Evolutionary conservation across 495 filamentous ascomycete genomes (phyloP).

Genomic region (Penicillium manginii): DNA sequence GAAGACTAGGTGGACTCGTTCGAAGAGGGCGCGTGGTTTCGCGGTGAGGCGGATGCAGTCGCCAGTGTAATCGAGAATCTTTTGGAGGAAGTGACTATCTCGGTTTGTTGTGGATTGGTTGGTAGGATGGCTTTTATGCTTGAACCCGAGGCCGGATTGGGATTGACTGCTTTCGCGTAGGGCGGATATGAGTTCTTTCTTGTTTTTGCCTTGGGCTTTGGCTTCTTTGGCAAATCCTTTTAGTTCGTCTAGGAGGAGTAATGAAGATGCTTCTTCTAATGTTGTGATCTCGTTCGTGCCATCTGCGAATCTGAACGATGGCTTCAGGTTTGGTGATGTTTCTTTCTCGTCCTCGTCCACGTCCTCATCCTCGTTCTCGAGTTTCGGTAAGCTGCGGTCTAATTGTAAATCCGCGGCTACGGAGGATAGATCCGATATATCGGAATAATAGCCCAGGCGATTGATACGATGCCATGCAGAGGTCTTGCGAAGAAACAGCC

Average conservation of each 20-base stretch:
- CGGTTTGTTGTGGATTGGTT: conserved; percentile 53
- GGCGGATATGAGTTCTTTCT: conserved; percentile 74
- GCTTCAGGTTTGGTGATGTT: conserved; percentile 33
- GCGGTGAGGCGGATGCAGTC: conserved; percentile 80
- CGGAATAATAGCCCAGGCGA: conserved; percentile 75
- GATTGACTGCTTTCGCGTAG: conserved; percentile 70
- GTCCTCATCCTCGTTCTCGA: conserved; percentile 44
- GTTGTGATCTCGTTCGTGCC: conserved; percentile 72
- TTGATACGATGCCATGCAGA: conserved; percentile 90
- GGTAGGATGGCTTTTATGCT: conserved; percentile 52
- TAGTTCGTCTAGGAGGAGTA: conserved; percentile 84
- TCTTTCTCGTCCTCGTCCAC: conserved; percentile 51
- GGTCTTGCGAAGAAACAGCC: conserved; percentile 91
- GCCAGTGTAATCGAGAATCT: conserved; percentile 80
- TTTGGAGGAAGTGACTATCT: conserved; percentile 66
- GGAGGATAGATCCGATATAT: conserved; percentile 72
- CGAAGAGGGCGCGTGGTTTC: conserved; percentile 79
- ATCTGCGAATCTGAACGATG: conserved; percentile 78
- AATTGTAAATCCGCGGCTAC: conserved; percentile 64
- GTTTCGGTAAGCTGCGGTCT: conserved; percentile 41
- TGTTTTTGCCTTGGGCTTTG: conserved; percentile 88
- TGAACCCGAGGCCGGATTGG: conserved; percentile 71
- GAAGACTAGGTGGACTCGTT: conserved; percentile 92
- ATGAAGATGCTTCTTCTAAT: conserved; percentile 81
- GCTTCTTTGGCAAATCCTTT: conserved; percentile 84